Base-by-base conservation (phyloP, 208 protist species). In the Trichomonas vaginalis region DNA sequence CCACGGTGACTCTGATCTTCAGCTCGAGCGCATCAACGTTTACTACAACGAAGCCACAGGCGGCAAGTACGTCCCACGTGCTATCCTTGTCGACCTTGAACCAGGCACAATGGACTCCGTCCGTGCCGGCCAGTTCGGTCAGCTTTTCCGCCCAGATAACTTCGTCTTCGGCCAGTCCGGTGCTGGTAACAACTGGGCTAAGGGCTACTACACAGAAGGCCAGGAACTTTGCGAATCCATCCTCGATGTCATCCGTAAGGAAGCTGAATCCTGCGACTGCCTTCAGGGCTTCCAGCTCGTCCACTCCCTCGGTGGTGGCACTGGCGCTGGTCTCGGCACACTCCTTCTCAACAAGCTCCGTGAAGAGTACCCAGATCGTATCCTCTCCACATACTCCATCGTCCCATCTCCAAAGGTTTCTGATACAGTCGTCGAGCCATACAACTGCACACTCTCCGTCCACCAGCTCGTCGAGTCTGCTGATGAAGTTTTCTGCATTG, bases 121-220 rank as follows among this genome's bases (percentile, higher is more conserved):
- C 35, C 98, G 98, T 96, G 98, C 98, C 79, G 98, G 98, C 61
- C 98, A 98, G 32, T 98, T 98, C 96, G 98, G 98, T 96, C 97
- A 98, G 96, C 86, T 99, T 37, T 99, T 98, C 97, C 97, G 98
- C 96, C 98, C 99, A 95, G 98, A 99, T 97, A 99, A 99, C 98
- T 99, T 99, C 97, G 98, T 99, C 82, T 99, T 99, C 96, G 99
- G 99, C 70, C 98, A 99, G 97, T 98, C 98, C 95, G 98, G 98
- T 95, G 98, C 98, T 62, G 99, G 98, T 95, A 99, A 99, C 98
- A 99, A 99, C 98, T 99, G 99, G 99, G 97, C 97, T 92, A 97
- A 97, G 96, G 97, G 99, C 96, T 98, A 99, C 97, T 99, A 99
- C 97, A 99, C 98, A 17, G 99, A 99, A 96, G 99, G n/a, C n/a